A percentile compares a stretch with the other conserved stretches of the same genome.
Conservation (phyloP, 2,329 filamentous ascomycete species). For the Ophiostoma triangulosporum region DNA sequence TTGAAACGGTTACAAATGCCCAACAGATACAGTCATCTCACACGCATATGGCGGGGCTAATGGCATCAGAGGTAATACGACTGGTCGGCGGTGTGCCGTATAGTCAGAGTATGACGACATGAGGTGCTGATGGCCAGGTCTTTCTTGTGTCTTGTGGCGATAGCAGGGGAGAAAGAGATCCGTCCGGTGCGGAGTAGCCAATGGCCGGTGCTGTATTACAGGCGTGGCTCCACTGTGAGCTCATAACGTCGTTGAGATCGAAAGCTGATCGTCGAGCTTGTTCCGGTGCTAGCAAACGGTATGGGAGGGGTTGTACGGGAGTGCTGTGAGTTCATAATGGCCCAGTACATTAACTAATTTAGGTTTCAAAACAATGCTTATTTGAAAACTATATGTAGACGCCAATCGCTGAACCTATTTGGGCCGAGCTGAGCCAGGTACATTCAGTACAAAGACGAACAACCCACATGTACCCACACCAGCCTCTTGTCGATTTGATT, state of each 20-base stretch:
- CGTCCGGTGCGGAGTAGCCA: background rate
- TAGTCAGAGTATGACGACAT: constrained; percentile 9
- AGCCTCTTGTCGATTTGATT: no score
- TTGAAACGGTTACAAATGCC: background rate
- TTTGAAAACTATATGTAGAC: no score
- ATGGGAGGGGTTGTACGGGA: no score
- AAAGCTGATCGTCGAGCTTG: no score
- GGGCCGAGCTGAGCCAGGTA: no score
- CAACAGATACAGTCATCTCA: constrained; percentile 1
- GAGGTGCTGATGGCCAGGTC: background rate
- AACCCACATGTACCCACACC: no score
- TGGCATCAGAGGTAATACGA: constrained; percentile 4
- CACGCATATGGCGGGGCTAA: constrained; percentile 4
- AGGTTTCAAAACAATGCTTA: no score
- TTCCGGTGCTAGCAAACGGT: no score
- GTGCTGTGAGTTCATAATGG: no score
- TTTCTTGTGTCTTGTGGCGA: background rate
- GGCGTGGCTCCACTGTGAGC: background rate
- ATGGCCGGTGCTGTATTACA: constrained; percentile 1
- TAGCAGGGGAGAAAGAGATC: background rate
- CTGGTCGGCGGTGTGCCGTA: constrained; percentile 4
- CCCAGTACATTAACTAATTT: no score
- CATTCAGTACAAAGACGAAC: no score
- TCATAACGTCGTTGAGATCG: background rate
- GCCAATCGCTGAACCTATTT: no score